A percentile compares a stretch with the other conserved stretches of the same genome.
Conservation (phyloP, 768 basidiomycete species). For the Tulasnella sp. region DNA sequence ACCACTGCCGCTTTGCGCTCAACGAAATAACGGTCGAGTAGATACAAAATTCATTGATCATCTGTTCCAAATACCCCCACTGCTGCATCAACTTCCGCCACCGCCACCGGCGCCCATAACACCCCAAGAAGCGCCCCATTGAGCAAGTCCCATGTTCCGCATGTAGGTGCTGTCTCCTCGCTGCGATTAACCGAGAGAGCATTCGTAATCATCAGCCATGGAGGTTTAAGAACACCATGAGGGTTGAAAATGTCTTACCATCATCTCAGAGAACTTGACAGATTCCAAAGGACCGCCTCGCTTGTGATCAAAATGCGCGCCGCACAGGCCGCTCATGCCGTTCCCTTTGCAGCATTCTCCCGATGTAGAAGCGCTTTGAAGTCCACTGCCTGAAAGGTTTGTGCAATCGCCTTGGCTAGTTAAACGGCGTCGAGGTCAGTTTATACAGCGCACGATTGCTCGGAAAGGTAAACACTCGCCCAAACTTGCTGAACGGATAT, state of each 20-base stretch:
- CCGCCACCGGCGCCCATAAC: not conserved
- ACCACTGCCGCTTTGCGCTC: too few relatives aligned
- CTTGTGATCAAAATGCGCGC: not conserved
- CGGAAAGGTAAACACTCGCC: not conserved
- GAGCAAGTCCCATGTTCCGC: not conserved
- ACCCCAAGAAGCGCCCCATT: not conserved
- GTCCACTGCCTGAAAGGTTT: not conserved
- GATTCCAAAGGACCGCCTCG: not conserved
- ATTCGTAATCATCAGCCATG: not conserved
- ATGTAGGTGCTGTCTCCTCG: not conserved
- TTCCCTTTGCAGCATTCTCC: slow-evolving; percentile 6
- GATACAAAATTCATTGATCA: not conserved
- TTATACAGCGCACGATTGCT: too few relatives aligned
- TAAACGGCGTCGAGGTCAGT: not conserved
- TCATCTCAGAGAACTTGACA: not conserved
- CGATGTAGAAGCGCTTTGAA: not conserved
- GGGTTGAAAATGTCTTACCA: not conserved
- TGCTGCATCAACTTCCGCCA: not conserved
- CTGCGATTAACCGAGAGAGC: not conserved
- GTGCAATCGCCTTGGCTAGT: not conserved
- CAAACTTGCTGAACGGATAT: not conserved
- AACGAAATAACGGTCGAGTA: not conserved
- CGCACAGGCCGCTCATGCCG: not conserved
- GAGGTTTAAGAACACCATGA: not conserved
- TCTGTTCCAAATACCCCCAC: too few relatives aligned